phyloP scores from a whole-genome alignment of 352 stramenopile species.

The Pythium phragmiticola region DNA sequence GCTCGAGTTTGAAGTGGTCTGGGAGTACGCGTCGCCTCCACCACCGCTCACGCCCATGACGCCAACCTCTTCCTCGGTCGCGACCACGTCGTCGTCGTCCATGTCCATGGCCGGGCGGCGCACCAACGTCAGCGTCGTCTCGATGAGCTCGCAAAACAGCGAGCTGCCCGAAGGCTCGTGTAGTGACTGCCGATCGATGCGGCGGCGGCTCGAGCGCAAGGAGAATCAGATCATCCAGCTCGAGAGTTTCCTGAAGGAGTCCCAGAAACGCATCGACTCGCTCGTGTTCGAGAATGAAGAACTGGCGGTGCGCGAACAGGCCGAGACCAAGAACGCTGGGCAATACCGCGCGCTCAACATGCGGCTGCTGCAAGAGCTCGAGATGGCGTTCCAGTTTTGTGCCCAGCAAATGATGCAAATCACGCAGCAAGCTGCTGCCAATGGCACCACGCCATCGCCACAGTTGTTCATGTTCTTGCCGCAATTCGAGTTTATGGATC shows the following conservation, averaged over 20 bases:
- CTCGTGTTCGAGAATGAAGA: conserved; percentile 66
- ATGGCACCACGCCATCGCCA: conserved; percentile 17
- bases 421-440: conserved; percentile 12
- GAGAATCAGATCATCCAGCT: conserved; percentile 77
- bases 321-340: conserved; percentile 58
- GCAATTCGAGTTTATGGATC: conserved; percentile 72
- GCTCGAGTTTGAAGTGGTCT: conserved; percentile 76
- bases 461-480: conserved; percentile 55
- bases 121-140: conserved; percentile 44
- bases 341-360: conserved; percentile 58
- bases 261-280: conserved; percentile 71
- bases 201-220: conserved; percentile 65
- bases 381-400: conserved; percentile 71
- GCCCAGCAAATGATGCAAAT: conserved; percentile 51
- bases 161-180: conserved; percentile 37
- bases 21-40: conserved; percentile 44
- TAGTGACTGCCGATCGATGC: conserved; percentile 47
- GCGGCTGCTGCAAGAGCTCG: conserved; percentile 70
- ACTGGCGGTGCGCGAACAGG: conserved; percentile 51
- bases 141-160: conserved; percentile 56
- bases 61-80: conserved; percentile 38
- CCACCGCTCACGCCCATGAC: conserved; percentile 29
- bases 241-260: conserved; percentile 77
- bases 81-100: conserved; percentile 32
- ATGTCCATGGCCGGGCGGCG: conserved; percentile 42